Base-by-base conservation (phyloP, 768 basidiomycete species). In the Cystobasidium tubakii region DNA sequence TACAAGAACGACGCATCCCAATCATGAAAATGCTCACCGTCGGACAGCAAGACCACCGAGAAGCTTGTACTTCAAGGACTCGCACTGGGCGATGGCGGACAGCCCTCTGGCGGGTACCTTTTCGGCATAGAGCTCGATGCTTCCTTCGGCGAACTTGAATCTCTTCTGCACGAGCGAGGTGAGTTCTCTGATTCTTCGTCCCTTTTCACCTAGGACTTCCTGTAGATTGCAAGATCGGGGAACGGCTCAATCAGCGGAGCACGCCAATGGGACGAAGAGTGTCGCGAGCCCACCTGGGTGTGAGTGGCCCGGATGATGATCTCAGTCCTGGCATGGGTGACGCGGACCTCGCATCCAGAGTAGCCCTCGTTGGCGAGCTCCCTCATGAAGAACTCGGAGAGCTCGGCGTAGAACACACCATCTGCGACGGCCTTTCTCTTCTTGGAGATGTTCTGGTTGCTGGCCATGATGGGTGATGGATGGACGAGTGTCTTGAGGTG, bases 301-400 rank as follows among this genome's bases (percentile, higher is more conserved):
- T 98, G 96, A 79, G 95, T 98, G 73, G 96, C 96, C 80, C 95
- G 92, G 84, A 99, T 97, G 85, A 99, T 98, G 82, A 99, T 97
- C 91, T 99, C 96, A 79, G 96, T 99, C 81, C 95, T 90, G 76
- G 95, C 94, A 83, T 98, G 95, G 78, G 96, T 97, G 76, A 97
- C 94, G 81, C 96, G 92, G 82, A 99, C 96, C 84, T 99, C 96
- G 83, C 96, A 99, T 70, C 96, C 96, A 84, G 96, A 98, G 87
- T 98, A 99, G 79, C 95, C 95, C 84, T 99, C 96, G 84, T 94
- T 94, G 69, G 96, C 91, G 80, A 98, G 90, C 84, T 98, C 95
- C 79, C 93, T 89, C 74, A 88, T 91, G 83, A 98, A 96, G 87
- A 99, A 98, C 84, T 99, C 96, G 82, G 92, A 92, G 82, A 99